Evolutionary conservation across 2,329 filamentous ascomycete genomes (phyloP).

Genomic region (Ophiosphaerella narmari): DNA sequence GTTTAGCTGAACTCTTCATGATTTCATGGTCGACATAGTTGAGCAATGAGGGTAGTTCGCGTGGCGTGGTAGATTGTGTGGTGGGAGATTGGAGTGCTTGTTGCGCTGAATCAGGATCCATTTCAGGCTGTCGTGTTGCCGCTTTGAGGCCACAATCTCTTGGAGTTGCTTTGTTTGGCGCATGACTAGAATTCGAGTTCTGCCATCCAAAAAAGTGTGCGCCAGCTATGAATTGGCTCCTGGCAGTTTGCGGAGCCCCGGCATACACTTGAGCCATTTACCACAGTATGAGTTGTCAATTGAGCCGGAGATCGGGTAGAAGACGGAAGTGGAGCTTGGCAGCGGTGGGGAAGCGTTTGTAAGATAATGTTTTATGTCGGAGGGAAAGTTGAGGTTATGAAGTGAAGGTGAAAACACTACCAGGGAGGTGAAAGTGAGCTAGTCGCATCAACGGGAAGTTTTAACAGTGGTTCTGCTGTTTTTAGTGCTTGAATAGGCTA

Average conservation of each 20-base stretch:
- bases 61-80: not conserved
- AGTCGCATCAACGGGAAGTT: not conserved
- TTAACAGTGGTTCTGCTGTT: not conserved
- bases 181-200: not conserved
- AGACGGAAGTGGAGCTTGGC: not conserved
- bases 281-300: not conserved
- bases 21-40: slow-evolving; percentile 28
- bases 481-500: no score
- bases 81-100: not conserved
- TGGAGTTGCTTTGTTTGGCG: not conserved
- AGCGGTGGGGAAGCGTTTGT: not conserved
- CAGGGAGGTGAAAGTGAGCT: not conserved
- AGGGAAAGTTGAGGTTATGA: not conserved
- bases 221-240: not conserved
- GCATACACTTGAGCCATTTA: not conserved
- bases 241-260: not conserved
- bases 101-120: not conserved
- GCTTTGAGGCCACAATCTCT: not conserved
- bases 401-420: not conserved
- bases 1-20: slow-evolving; percentile 3
- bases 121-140: not conserved
- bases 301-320: not conserved
- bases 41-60: slow-evolving; percentile 19
- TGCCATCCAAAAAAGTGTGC: not conserved
- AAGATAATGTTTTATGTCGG: not conserved